Evolutionary conservation across 257 asterid genomes (phyloP), one percentile per base, ranked within the genome.

Genomic region (Salvia miltiorrhiza): DNA sequence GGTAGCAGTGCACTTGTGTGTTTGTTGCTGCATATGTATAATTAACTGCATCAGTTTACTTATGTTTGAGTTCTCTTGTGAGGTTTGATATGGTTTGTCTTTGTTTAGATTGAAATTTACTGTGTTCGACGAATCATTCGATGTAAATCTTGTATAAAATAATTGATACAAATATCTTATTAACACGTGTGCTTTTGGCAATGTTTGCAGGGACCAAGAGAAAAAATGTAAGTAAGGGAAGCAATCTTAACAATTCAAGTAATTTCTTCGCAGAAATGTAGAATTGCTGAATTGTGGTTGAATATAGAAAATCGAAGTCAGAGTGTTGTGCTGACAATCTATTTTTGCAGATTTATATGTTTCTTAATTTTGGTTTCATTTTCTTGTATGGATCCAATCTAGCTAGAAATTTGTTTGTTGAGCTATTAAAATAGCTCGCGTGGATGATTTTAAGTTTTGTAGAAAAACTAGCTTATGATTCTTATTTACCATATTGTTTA

Each of bases 181-280:
- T 45, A 58, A 44, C 28, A 48, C 5, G 10, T 30, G 50, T 50
- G 35, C 45, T 17, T 71, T 70, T 60, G 72, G 63, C 33, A 5
- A 40, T 73, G 53, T 76, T 63, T 81, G 72, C 83, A 92, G 97
- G 92, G 74, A 80, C 85, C 50, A 89, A 89, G 81, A 81, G 77
- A 79, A 89, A 84, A 72, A 78, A 63, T 35, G 67, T 61, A 17
- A 76, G 65, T 72, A 83, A 82, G 75, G 81, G 90, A 30, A 75
- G 67, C 20, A 74, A 72, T 43, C 37, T 73, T 16, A 58, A 79
- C 74, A 76, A 62, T 67, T 67, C 90, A 55, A 79, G 37, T 77
- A 84, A 48, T 56, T 92, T 92, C 81, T 92, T 92, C 66, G 90
- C 94, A 16, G 98, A 87, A 64, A 52, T 92, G 43, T 83, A 86